Conservation (phyloP, 257 asterid genomes). For the Voacanga thouarsii region DNA sequence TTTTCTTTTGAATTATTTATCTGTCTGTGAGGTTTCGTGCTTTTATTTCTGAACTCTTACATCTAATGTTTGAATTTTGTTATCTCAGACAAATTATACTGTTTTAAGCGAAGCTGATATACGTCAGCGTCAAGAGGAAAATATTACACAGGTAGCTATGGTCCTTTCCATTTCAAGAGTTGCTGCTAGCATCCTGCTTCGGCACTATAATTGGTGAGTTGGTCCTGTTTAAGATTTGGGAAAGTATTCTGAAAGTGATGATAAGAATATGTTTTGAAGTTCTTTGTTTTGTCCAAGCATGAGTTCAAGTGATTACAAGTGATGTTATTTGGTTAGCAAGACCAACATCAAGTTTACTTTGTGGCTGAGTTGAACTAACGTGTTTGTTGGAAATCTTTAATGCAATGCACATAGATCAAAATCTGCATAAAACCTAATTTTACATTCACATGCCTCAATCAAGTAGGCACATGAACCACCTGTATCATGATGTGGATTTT, state of each 20-base stretch:
- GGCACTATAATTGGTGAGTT: constrained; percentile 81
- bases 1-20: not conserved
- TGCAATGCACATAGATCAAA: too few species aligned
- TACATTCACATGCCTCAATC: not conserved
- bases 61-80: constrained; percentile 13
- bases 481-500: not conserved
- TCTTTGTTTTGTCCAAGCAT: not conserved
- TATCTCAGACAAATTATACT: constrained; percentile 54
- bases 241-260: not conserved
- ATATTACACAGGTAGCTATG: constrained; percentile 58
- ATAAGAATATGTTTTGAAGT: constrained; percentile 1
- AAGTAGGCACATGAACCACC: not conserved
- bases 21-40: not conserved
- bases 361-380: not conserved
- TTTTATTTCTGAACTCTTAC: constrained; percentile 14
- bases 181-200: constrained; percentile 87
- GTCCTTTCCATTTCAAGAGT: constrained; percentile 84
- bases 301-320: not conserved
- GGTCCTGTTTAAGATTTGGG: not conserved
- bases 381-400: not conserved
- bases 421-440: not conserved
- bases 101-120: constrained; percentile 81
- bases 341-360: not conserved
- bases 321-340: not conserved
- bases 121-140: constrained; percentile 73